Evolutionary conservation across 1,284 basidiomycete species (phyloP), one percentile per base, ranked within the genome.

Genomic region (Pseudozyma pruni): DNA sequence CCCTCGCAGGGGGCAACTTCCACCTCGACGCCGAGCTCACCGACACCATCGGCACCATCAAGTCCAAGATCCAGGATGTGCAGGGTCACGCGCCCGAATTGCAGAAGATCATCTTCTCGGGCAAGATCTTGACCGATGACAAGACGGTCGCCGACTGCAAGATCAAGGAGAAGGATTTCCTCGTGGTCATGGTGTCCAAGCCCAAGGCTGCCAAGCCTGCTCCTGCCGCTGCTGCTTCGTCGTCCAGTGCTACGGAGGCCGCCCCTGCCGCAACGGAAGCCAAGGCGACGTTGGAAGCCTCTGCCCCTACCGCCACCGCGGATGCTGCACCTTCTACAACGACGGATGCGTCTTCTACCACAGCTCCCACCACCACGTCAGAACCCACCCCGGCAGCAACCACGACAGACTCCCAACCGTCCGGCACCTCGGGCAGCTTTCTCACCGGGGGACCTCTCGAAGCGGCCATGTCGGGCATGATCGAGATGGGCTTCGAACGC

Each of bases 131-230:
- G 35, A 84, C 88, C 17, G 94, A 99, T 84, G 88, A 90, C 60
- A 94, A 94, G 86, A 91, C 90, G 1, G 87, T 99, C 35, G 91
- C 89, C 72, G 90, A 90, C 56, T 92, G 91, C 81, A 90, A 91
- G 62, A 92, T 98, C 86, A 95, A 97, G 85, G 95, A 98, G 85
- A 98, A 97, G 86, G 95, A 97, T 51, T 99, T 99, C 85, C 86
- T 98, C 60, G 96, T 99, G 17, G 88, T 98, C 43, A 98, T 98
- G 95, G 92, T 98, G 41, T 89, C 93, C 52, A 98, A 78, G 56
- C 76, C 76, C 7, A 79, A 79, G 51, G 63, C 64, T 17, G 55
- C 74, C 13, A 75, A 75, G 54, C 61, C 71, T 41, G 54, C 70
- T 13, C 54, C 83, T 16, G 64, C 83, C 20, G 39, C 71, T 25